Evolutionary conservation across 2,329 filamentous ascomycete species (phyloP).

Genomic region (Fusarium verticillioides): DNA sequence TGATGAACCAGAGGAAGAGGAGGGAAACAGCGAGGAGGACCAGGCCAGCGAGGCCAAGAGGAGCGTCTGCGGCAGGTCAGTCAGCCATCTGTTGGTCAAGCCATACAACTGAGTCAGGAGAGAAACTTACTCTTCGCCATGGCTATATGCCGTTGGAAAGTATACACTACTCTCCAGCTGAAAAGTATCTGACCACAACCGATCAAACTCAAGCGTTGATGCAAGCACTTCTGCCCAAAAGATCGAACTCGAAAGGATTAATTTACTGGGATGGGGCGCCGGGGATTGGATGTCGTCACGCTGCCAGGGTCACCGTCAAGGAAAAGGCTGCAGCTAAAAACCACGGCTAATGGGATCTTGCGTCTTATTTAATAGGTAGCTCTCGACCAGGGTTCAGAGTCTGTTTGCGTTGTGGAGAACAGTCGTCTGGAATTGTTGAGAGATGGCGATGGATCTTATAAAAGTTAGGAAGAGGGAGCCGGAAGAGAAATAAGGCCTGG

Average conservation of each 20-base stretch:
- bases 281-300: slow-evolving; percentile 35
- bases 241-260: slow-evolving; percentile 8
- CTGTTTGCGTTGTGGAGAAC: background rate
- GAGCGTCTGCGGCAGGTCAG: slow-evolving; percentile 49
- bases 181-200: background rate
- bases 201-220: background rate
- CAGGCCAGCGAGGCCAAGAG: slow-evolving; percentile 56
- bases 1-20: slow-evolving; percentile 67
- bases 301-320: slow-evolving; percentile 26
- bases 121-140: slow-evolving; percentile 42
- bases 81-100: background rate
- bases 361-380: slow-evolving; percentile 8
- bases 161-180: background rate
- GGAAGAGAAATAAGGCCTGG: background rate
- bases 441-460: background rate
- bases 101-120: background rate
- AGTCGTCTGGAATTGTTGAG: background rate
- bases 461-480: background rate
- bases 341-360: slow-evolving; percentile 25
- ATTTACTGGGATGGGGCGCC: slow-evolving; percentile 9
- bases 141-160: background rate
- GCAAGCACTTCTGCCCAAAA: slow-evolving; percentile 4
- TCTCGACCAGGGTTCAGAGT: slow-evolving; percentile 1
- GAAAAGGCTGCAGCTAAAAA: slow-evolving; percentile 25
- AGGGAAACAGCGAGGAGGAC: slow-evolving; percentile 63